A percentile compares a stretch with the other conserved stretches of the same genome.
These are phyloP conservation scores for Corrigiola litoralis DNA, from an alignment of 179 eudicot genomes.

Conservation along the genomic window DNA sequence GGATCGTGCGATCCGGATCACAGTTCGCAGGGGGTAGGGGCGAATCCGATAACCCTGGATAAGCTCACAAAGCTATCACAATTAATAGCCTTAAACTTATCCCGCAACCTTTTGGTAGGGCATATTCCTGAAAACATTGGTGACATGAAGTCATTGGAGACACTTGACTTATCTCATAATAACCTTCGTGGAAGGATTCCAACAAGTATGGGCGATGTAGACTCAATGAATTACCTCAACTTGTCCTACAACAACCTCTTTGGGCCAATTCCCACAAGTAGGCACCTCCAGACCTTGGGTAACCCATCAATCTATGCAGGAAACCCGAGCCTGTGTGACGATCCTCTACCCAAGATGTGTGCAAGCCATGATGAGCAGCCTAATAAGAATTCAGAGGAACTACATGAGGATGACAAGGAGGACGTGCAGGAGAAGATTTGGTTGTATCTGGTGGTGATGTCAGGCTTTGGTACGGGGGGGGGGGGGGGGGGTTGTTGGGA, in stretches of 20 bases:
- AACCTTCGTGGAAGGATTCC: constrained; percentile 3
- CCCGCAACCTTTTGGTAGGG: constrained; percentile 1
- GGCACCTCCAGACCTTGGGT: constrained; percentile 4
- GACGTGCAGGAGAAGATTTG: constrained; percentile 2
- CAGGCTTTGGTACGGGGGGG: constrained; percentile 2
- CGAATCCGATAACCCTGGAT: too few species aligned
- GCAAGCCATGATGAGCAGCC: background rate
- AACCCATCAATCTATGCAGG: constrained; percentile 6
- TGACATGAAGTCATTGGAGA: background rate
- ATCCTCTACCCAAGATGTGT: background rate
- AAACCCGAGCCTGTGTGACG: background rate
- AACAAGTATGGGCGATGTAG: background rate
- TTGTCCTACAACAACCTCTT: constrained; percentile 1
- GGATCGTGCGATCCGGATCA: constrained; percentile 1
- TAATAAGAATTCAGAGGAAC: background rate
- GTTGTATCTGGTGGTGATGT: constrained; percentile 5
- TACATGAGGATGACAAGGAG: background rate
- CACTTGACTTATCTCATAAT: constrained; percentile 8
- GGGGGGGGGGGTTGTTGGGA: constrained; percentile 7
- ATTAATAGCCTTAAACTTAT: background rate
- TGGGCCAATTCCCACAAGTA: constrained; percentile 4
- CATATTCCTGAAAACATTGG: background rate
- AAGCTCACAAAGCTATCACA: background rate
- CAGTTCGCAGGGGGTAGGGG: background rate
- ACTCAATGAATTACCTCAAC: background rate